A percentile compares a stretch with the other conserved stretches of the same genome.
These are phyloP conservation scores for Setaria italica DNA, from an alignment of 202 grass and related monocot genomes.

Conservation along the genomic window DNA sequence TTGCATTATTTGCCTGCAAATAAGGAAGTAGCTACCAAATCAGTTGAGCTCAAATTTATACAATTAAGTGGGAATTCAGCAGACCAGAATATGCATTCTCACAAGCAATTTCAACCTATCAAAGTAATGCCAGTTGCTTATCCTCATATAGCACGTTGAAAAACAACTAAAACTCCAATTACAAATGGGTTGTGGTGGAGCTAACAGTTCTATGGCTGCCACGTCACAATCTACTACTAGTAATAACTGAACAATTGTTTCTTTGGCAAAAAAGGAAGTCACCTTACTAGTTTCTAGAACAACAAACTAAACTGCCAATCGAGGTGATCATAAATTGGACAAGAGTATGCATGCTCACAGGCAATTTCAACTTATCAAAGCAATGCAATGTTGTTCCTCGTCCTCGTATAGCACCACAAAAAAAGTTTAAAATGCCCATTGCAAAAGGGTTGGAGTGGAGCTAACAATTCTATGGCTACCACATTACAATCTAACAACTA, in stretches of 20 bases:
- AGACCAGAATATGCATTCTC: slow-evolving; percentile 11
- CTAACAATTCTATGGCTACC: too few species aligned
- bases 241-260: too few species aligned
- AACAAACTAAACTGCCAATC: too few species aligned
- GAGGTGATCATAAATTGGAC: too few species aligned
- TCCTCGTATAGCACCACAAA: too few species aligned
- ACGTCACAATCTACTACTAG: neutral
- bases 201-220: neutral
- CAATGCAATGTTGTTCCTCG: too few species aligned
- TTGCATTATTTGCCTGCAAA: slow-evolving; percentile 72
- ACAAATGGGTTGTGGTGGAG: neutral
- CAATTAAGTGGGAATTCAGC: neutral
- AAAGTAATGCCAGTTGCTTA: neutral
- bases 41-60: neutral
- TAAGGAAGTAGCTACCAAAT: slow-evolving; percentile 7
- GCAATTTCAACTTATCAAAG: too few species aligned
- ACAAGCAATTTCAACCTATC: neutral
- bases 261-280: too few species aligned
- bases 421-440: too few species aligned
- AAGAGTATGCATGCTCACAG: too few species aligned
- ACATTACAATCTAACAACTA: neutral
- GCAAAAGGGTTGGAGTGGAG: too few species aligned
- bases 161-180: neutral
- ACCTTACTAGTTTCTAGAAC: too few species aligned
- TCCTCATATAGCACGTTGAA: neutral